Percentiles rank a stretch among this genome's conserved stretches.
These are phyloP conservation scores for Aquilaria malaccensis DNA, from an alignment of 345 rosid species.

Conservation along the genomic window DNA sequence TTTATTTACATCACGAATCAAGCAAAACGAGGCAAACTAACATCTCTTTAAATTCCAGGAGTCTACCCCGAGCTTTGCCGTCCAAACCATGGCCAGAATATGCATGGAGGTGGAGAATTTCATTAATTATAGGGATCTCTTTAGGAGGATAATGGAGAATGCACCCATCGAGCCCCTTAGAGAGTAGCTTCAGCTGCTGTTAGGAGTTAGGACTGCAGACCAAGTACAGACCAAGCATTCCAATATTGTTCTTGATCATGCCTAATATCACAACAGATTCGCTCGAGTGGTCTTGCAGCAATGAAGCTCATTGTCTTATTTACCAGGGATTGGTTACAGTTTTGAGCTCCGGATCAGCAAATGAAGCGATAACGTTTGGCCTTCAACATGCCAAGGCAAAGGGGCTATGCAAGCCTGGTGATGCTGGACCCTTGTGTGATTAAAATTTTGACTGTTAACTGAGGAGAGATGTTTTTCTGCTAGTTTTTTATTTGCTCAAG, in stretches of 20 bases:
- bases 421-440: conserved; percentile 53
- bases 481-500: too few relatives aligned
- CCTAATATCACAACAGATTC: conserved; percentile 43
- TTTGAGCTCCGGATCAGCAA: conserved; percentile 40
- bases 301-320: conserved; percentile 50
- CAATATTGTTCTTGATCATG: conserved; percentile 43
- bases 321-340: conserved; percentile 48
- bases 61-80: conserved; percentile 51
- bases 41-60: conserved; percentile 14
- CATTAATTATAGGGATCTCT: conserved; percentile 38
- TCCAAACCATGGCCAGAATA: conserved; percentile 56
- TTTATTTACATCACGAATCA: too few relatives aligned
- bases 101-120: conserved; percentile 58
- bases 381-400: conserved; percentile 36
- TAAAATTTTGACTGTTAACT: conserved; percentile 39
- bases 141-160: conserved; percentile 31
- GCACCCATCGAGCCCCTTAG: conserved; percentile 45
- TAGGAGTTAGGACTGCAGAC: conserved; percentile 42
- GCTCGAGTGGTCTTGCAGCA: conserved; percentile 43
- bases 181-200: conserved; percentile 58
- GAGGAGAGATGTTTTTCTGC: background rate
- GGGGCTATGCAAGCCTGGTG: conserved; percentile 43
- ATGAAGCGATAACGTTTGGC: conserved; percentile 46
- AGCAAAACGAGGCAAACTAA: too few relatives aligned
- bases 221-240: conserved; percentile 53